Evolutionary conservation across 2,329 filamentous ascomycete species (phyloP).

Genomic region (Meredithiella fracta): DNA sequence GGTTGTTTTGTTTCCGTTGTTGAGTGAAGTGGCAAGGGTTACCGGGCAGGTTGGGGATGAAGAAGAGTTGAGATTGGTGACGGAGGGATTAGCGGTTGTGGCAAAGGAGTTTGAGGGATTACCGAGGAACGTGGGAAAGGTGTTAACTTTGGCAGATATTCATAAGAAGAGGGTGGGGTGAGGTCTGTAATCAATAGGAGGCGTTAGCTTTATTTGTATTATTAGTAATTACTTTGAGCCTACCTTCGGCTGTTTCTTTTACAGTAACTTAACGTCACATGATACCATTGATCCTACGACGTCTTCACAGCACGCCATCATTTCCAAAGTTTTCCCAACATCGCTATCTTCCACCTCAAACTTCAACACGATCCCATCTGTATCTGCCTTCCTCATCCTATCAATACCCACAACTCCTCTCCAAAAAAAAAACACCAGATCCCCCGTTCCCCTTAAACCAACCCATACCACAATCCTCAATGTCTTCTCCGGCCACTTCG

Average conservation of each 20-base stretch:
- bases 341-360: slow-evolving; percentile 33
- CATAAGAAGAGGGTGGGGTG: neutral
- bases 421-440: slow-evolving; percentile 51
- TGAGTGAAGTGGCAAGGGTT: slow-evolving; percentile 46
- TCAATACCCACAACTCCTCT: slow-evolving; percentile 48
- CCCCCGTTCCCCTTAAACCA: slow-evolving; percentile 26
- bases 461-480: slow-evolving; percentile 43
- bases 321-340: slow-evolving; percentile 36
- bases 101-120: slow-evolving; percentile 22
- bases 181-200: neutral
- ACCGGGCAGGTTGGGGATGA: slow-evolving; percentile 43
- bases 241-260: neutral
- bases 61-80: slow-evolving; percentile 39
- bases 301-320: slow-evolving; percentile 66
- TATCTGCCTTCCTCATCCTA: slow-evolving; percentile 17
- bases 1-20: slow-evolving; percentile 61
- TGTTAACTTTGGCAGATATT: slow-evolving; percentile 1
- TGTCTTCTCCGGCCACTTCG: slow-evolving; percentile 44
- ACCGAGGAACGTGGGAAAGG: neutral
- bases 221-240: neutral
- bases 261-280: neutral
- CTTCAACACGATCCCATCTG: slow-evolving; percentile 2
- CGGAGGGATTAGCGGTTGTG: slow-evolving; percentile 44
- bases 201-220: neutral
- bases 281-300: slow-evolving; percentile 46